Evolutionary conservation across 805 yeast species (phyloP), one percentile per base, ranked within the genome.

Genomic region (Kregervanrija delftensis): DNA sequence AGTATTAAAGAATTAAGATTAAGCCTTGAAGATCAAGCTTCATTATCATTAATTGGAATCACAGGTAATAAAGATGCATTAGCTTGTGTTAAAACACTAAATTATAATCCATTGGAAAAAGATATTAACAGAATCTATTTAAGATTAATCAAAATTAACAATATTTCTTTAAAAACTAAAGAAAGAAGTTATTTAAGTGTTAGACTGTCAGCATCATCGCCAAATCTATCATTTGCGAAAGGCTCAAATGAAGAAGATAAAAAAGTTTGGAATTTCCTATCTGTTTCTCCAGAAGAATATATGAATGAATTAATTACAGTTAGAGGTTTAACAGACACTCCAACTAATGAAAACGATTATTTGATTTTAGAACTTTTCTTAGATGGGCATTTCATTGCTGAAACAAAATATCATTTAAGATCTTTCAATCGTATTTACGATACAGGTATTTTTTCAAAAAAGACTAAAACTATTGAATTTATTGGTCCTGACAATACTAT

Each of bases 251-350:
- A 79, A 55, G 58, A 61, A 12, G 72, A 71, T 9, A 61, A 65
- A 35, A 59, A 67, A 22, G 49, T 61, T 8, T 87, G 95, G 95
- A 78, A 76, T 44, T 85, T 88, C 54, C 73, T 85, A 9, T 79
- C 91, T 2, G 86, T 84, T 11, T 70, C 73, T 51, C 79, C 87
- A 1, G 81, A 76, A 35, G 96, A 88, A 63, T 68, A 71, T 11
- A 68, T 87, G 45, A 85, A 90, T 33, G 96, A 87, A 59, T 69
- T 76, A 33, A 73, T 88, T 39, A 78, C 78, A 55, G 68, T 86
- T 12, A 70, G 75, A 49, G 86, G 86, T 35, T 64, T 86, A 6
- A 42, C 38, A 5, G 37, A 42, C 6, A 11, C n/a, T 12, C 57
- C 64, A 1, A 57, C 64, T n/a, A 62, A 64, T 16, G 70, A 71